phyloP scores from a whole-genome alignment of 2,329 filamentous ascomycete genomes.

The Microdochium trichocladiopsis region DNA sequence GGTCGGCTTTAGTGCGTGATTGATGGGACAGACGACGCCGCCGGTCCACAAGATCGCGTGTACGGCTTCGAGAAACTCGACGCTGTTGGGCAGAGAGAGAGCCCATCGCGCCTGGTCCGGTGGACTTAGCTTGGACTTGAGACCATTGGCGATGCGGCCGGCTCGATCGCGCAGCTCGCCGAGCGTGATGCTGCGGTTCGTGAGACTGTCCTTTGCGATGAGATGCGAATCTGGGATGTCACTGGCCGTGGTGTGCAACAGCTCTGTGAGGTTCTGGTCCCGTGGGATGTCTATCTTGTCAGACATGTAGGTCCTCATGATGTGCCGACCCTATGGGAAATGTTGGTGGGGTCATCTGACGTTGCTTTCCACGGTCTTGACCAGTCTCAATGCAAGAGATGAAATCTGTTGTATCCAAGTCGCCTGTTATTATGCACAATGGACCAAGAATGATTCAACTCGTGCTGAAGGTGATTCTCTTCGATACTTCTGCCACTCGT shows the following conservation, averaged over 20 bases:
- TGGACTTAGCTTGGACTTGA: constrained; percentile 22
- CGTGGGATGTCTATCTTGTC: constrained; percentile 24
- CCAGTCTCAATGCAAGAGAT: too few species aligned
- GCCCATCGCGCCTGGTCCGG: constrained; percentile 30
- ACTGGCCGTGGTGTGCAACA: constrained; percentile 28
- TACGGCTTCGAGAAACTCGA: constrained; percentile 34
- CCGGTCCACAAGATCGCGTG: constrained; percentile 33
- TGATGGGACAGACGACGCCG: constrained; percentile 29
- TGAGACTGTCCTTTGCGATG: constrained; percentile 33
- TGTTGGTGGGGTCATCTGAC: neutral
- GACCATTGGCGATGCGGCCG: constrained; percentile 30
- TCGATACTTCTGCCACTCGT: too few species aligned
- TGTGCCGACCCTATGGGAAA: neutral
- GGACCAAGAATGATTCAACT: too few species aligned
- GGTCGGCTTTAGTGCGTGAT: constrained; percentile 26
- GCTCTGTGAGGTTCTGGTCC: constrained; percentile 33
- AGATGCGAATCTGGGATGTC: constrained; percentile 31
- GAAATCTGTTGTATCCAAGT: too few species aligned
- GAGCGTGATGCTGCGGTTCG: constrained; percentile 35
- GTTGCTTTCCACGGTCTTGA: too few species aligned
- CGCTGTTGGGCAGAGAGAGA: constrained; percentile 35
- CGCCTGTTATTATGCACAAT: too few species aligned
- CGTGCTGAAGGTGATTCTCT: too few species aligned
- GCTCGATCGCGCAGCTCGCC: constrained; percentile 31
- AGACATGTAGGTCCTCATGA: constrained; percentile 26